phyloP scores from a whole-genome alignment of 257 asterid genomes.

The Verbascum thapsus region DNA sequence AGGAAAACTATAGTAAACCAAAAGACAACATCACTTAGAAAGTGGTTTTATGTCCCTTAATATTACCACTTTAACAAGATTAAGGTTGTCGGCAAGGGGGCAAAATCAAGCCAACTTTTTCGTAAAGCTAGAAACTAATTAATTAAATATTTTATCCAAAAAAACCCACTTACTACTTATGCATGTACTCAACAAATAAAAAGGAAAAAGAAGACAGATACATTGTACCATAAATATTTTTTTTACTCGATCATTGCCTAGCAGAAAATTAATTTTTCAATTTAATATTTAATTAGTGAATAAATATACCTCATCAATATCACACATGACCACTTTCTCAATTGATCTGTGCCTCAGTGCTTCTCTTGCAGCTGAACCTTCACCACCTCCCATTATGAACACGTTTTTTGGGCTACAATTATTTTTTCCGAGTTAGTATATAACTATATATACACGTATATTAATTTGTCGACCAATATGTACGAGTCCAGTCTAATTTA shows the following conservation, averaged over 20 bases:
- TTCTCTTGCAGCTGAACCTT: conserved; percentile 96
- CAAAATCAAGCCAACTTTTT: background rate
- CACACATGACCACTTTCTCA: conserved; percentile 93
- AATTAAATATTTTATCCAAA: conserved; percentile 13
- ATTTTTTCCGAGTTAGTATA: background rate
- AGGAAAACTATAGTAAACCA: conserved; percentile 4
- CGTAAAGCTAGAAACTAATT: conserved; percentile 14
- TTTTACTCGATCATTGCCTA: background rate
- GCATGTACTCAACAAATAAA: background rate
- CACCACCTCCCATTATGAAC: conserved; percentile 99
- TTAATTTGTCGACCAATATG: no score
- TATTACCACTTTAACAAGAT: conserved; percentile 10
- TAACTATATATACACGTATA: no score
- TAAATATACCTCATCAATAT: conserved; percentile 77
- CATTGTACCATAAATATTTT: background rate
- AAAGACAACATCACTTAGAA: conserved; percentile 20
- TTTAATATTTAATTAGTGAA: no score
- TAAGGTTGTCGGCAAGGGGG: conserved; percentile 33
- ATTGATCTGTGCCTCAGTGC: conserved; percentile 81
- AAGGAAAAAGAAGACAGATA: no score
- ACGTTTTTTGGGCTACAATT: conserved; percentile 66
- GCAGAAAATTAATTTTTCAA: background rate
- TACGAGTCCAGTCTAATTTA: no score
- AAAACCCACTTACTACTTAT: conserved; percentile 21
- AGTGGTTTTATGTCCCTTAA: conserved; percentile 25